Base-by-base conservation (phyloP, 2,329 filamentous ascomycete species). In the Colletotrichum sublineola region DNA sequence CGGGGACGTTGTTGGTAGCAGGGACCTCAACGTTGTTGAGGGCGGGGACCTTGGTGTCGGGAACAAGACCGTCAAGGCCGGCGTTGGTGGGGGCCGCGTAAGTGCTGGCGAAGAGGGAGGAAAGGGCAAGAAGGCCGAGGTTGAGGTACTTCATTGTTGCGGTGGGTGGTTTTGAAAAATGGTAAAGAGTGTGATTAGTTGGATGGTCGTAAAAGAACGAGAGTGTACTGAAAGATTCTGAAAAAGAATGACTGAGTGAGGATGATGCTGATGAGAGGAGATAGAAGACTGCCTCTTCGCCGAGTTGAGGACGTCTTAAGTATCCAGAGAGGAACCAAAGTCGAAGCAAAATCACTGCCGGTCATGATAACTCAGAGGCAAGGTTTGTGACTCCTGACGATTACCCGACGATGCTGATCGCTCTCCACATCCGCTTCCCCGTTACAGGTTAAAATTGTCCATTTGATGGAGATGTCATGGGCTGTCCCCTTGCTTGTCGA, bases 211-310 rank as follows among this genome's bases (percentile, higher is more conserved):
- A 11, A 68, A 63, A 24, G 65, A 68, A 46, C 63, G 69, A 53
- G 33, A 48, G 33, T 46, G 48, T 15, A 50, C 58, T 52, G 60
- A 62, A 63, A 36, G 38, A 18, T 40, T 55, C 53, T 44, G 38
- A 44, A 69, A 71, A 72, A 40, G 69, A 72, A 40, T 63, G 69
- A 72, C 65, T 72, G 53, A 46, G 67, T 70, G 69, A 72, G 65
- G 33, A 55, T 69, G 69, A 15, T 64, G 69, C 55, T 38, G 69
- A 58, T 56, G 69, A 67, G n/a, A 44, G 66, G 48, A 33, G 44
- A 20, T 4, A 31, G 8, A 3, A n/a, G 14, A 9, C 12, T 56
- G 0, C 29, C 8, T 7, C 40, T 31, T 12, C 6, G 58, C 52
- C 3, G 60, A 50, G 66, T 40, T 11, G 46, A 12, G 24, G 6